Evolutionary conservation across 2,329 filamentous ascomycete genomes (phyloP).

Genomic region (Claviceps cyperi): DNA sequence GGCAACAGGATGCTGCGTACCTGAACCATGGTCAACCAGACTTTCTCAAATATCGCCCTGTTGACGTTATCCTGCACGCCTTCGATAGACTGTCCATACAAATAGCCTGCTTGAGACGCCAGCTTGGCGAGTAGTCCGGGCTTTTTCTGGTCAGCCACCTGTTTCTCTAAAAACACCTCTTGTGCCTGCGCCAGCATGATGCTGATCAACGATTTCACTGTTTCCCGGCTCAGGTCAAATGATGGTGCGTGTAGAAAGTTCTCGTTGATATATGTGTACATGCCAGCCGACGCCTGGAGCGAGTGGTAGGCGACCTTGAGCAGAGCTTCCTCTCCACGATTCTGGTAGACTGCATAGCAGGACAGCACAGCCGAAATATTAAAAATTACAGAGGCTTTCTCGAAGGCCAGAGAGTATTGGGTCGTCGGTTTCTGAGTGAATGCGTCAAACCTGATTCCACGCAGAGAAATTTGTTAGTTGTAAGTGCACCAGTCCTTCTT

Average conservation of each 20-base stretch:
- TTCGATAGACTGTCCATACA: slow-evolving; percentile 79
- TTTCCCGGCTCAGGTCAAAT: slow-evolving; percentile 88
- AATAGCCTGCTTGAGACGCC: slow-evolving; percentile 74
- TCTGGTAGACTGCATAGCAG: slow-evolving; percentile 87
- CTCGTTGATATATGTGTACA: slow-evolving; percentile 99
- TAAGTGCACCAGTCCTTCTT: too few relatives aligned
- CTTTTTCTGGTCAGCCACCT: slow-evolving; percentile 86
- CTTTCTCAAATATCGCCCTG: slow-evolving; percentile 84
- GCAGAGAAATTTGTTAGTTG: background rate
- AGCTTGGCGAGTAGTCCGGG: slow-evolving; percentile 82
- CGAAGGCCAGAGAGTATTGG: slow-evolving; percentile 91
- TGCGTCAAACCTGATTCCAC: slow-evolving; percentile 70
- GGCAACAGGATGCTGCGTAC: slow-evolving; percentile 26
- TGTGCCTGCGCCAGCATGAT: slow-evolving; percentile 93
- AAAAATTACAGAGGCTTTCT: slow-evolving; percentile 98
- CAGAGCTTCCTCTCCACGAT: slow-evolving; percentile 78
- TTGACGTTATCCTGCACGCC: slow-evolving; percentile 86
- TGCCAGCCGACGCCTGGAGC: slow-evolving; percentile 93
- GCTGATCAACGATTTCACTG: slow-evolving; percentile 84
- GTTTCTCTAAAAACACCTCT: slow-evolving; percentile 95
- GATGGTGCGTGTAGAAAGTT: slow-evolving; percentile 97
- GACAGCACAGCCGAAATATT: slow-evolving; percentile 96
- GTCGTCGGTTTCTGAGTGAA: slow-evolving; percentile 97
- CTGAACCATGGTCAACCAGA: slow-evolving; percentile 75
- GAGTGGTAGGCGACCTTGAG: slow-evolving; percentile 96